A percentile compares a stretch with the other conserved stretches of the same genome.
phyloP scores from a whole-genome alignment of 768 basidiomycete species.

The Megacollybia marginata region DNA sequence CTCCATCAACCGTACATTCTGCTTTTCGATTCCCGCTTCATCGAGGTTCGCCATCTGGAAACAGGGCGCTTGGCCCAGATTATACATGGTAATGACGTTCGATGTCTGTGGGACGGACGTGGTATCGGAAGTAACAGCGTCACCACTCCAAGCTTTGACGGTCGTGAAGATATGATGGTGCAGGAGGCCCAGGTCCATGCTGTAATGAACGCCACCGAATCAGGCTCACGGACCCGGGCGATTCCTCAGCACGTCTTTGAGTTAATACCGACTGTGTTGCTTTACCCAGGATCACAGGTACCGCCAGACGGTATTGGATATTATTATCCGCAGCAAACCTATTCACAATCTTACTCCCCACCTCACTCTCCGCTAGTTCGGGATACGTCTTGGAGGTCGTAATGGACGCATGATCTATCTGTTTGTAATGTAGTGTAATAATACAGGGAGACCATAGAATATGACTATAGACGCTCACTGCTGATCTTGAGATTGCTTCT shows the following conservation, averaged over 20 bases:
- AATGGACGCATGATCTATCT: not conserved
- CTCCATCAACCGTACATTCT: conserved; percentile 86
- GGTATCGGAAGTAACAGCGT: conserved; percentile 22
- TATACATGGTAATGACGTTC: conserved; percentile 53
- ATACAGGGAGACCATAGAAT: too few relatives aligned
- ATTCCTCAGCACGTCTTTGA: conserved; percentile 47
- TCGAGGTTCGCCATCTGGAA: conserved; percentile 67
- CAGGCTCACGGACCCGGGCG: conserved; percentile 23
- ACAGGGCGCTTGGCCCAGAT: conserved; percentile 58
- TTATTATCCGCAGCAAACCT: not conserved
- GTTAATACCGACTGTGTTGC: conserved; percentile 42
- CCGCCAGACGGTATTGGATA: not conserved
- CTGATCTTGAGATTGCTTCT: too few relatives aligned
- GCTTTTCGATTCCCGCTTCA: conserved; percentile 83
- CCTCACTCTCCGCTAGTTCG: not conserved
- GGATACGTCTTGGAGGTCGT: not conserved
- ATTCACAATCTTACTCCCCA: not conserved
- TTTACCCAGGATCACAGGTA: conserved; percentile 26
- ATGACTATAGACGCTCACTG: too few relatives aligned
- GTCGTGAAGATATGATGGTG: conserved; percentile 27
- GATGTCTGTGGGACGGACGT: conserved; percentile 68
- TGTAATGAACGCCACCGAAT: conserved; percentile 42
- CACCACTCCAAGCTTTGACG: not conserved
- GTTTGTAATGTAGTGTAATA: not conserved
- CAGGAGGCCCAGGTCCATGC: conserved; percentile 62